These are phyloP conservation scores for Rhynchosporium agropyri DNA, from an alignment of 2,329 filamentous ascomycete species.

Conservation along the genomic window DNA sequence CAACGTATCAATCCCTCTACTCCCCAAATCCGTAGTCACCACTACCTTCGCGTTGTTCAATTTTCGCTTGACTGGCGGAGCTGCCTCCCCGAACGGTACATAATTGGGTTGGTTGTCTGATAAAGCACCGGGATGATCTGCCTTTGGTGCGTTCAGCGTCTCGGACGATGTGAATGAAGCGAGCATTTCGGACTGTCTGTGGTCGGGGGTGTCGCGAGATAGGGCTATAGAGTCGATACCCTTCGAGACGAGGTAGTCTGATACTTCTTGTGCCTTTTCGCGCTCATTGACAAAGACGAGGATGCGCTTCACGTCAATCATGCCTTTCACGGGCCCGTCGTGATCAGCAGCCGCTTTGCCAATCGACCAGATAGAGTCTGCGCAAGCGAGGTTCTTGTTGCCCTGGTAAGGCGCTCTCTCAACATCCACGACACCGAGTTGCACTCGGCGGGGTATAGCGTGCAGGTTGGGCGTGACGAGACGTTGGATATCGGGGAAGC, in stretches of 20 bases:
- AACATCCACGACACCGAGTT: conserved; percentile 90
- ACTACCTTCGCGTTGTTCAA: conserved; percentile 84
- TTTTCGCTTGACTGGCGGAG: conserved; percentile 36
- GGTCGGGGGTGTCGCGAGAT: conserved; percentile 79
- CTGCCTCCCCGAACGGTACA: conserved; percentile 36
- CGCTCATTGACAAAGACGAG: conserved; percentile 97
- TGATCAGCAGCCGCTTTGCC: conserved; percentile 71
- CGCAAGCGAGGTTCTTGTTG: conserved; percentile 91
- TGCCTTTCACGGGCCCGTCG: conserved; percentile 57
- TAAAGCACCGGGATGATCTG: conserved; percentile 45
- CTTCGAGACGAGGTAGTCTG: conserved; percentile 77
- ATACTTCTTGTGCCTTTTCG: conserved; percentile 80
- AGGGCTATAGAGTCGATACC: conserved; percentile 87
- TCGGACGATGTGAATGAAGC: conserved; percentile 66
- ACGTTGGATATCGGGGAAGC: conserved; percentile 80
- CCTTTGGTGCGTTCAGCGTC: conserved; percentile 43
- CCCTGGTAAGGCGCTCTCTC: conserved; percentile 91
- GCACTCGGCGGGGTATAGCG: conserved; percentile 90
- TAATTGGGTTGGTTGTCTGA: conserved; percentile 44
- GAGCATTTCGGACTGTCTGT: conserved; percentile 76
- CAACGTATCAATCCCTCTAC: conserved; percentile 90
- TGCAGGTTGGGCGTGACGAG: conserved; percentile 95
- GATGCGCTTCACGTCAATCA: conserved; percentile 76
- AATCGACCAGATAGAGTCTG: conserved; percentile 92
- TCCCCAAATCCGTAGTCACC: conserved; percentile 91